Evolutionary conservation across 2,329 filamentous ascomycete species (phyloP), one percentile per base, ranked within the genome.

Genomic region (Fusarium multiceps): DNA sequence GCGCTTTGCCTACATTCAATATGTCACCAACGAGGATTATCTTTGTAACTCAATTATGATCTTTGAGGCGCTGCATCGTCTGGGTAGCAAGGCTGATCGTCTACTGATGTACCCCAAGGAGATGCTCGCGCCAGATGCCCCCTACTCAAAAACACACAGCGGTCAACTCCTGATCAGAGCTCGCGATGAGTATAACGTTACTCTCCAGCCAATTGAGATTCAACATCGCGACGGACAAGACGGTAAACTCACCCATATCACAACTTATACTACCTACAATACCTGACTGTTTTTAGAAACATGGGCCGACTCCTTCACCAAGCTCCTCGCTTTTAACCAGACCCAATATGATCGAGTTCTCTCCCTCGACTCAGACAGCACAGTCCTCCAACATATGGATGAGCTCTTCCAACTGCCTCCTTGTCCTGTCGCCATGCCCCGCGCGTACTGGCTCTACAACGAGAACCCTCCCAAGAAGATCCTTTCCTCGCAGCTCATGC

Each of bases 371-470:
- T 90, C 89, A n/a, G 90, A 93, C 74, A 83, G 87, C 23, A 86
- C 86, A 2, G 79, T 93, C 5, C 83, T 91, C 6, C 82, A 89
- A 63, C 80, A 83, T 40, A 86, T 93, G 83, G 91, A 93, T 73
- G 90, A 93, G 66, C 84, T 93, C 2, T 93, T 93, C 80, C 85
- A 90, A 27, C 82, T 91, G 2, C 91, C 91, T 0, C 78, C 82
- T 1, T 84, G 86, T 2, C 82, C 86, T 4, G 85, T 91, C 9
- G 90, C 90, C 8, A 90, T 93, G 86, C 89, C 91, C 2, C 87
- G 89, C 21, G 91, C 91, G 12, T 93, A 93, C 78, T 93, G 91
- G 91, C 82, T 88, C 86, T 27, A 86, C 86, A 2, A 80, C 82
- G 67, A 69, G 12, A 50, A 68, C 25, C 51, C 51, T 0, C 63